These are phyloP conservation scores for Nadsonia commutata DNA, from an alignment of 1,139 yeast genomes.

Conservation along the genomic window DNA sequence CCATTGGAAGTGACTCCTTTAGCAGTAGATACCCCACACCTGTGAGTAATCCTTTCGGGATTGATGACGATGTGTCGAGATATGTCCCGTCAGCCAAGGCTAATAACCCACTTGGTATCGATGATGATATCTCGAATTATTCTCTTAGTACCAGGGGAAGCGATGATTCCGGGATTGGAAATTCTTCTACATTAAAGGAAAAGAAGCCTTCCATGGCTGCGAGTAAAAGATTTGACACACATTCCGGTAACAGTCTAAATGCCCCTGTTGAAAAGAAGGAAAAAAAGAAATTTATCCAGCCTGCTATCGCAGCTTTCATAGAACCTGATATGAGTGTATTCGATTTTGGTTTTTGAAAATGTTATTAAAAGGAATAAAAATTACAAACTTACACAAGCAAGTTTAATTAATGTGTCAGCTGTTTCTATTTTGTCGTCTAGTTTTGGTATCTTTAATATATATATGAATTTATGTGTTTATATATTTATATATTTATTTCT, in stretches of 20 bases:
- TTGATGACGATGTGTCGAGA: constrained; percentile 1
- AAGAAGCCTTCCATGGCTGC: constrained; percentile 4
- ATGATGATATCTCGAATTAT: constrained; percentile 4
- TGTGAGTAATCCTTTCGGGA: neutral
- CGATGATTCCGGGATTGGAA: constrained; percentile 3
- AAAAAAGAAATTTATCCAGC: constrained; percentile 21
- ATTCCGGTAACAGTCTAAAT: neutral
- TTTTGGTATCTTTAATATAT: too few species aligned
- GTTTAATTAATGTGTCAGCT: too few species aligned
- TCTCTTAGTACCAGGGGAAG: constrained; percentile 4
- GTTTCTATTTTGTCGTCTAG: neutral
- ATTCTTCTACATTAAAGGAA: constrained; percentile 1
- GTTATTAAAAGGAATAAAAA: too few species aligned
- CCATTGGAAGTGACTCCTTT: constrained; percentile 5
- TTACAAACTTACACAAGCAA: too few species aligned
- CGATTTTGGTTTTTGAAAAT: constrained; percentile 36
- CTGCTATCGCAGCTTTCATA: constrained; percentile 42
- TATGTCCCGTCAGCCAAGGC: neutral
- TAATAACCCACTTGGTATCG: constrained; percentile 6
- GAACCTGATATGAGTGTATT: constrained; percentile 79
- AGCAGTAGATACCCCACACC: neutral
- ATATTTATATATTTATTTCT: too few species aligned
- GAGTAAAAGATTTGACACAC: neutral
- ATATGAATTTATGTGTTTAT: too few species aligned
- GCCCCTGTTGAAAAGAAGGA: constrained; percentile 4